These are phyloP conservation scores for Moringa oleifera DNA, from an alignment of 345 rosid species.

Conservation along the genomic window DNA sequence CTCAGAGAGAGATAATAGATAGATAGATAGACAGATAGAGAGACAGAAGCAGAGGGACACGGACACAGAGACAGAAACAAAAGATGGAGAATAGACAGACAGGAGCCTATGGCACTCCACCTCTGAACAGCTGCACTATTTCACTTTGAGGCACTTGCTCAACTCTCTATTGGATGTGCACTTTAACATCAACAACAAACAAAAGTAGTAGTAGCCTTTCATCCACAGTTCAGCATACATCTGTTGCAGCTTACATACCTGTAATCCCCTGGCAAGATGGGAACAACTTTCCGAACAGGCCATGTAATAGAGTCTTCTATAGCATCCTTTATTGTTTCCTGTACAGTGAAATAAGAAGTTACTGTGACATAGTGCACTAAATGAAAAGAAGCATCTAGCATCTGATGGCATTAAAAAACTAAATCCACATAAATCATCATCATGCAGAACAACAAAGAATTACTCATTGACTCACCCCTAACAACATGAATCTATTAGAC, in stretches of 20 bases:
- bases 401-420: neutral
- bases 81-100: no score
- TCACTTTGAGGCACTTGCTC: neutral
- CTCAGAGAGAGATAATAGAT: no score
- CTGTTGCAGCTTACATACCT: constrained; percentile 37
- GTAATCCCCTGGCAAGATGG: constrained; percentile 96
- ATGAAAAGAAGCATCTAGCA: constrained; percentile 10
- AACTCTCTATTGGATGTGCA: neutral
- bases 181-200: no score
- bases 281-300: constrained; percentile 97
- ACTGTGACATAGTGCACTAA: constrained; percentile 6
- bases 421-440: constrained; percentile 11
- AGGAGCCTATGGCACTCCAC: neutral
- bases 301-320: constrained; percentile 95
- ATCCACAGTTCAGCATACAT: neutral
- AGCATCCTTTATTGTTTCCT: constrained; percentile 91
- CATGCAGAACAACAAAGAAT: constrained; percentile 8
- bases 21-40: no score
- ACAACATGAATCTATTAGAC: no score
- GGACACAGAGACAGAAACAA: no score
- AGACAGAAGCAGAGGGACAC: neutral
- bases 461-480: no score
- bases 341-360: constrained; percentile 25
- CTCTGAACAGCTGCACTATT: neutral
- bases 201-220: neutral